Evolutionary conservation across 2,329 filamentous ascomycete genomes (phyloP), one percentile per base, ranked within the genome.

Genomic region (Pseudogymnoascus sp.): DNA sequence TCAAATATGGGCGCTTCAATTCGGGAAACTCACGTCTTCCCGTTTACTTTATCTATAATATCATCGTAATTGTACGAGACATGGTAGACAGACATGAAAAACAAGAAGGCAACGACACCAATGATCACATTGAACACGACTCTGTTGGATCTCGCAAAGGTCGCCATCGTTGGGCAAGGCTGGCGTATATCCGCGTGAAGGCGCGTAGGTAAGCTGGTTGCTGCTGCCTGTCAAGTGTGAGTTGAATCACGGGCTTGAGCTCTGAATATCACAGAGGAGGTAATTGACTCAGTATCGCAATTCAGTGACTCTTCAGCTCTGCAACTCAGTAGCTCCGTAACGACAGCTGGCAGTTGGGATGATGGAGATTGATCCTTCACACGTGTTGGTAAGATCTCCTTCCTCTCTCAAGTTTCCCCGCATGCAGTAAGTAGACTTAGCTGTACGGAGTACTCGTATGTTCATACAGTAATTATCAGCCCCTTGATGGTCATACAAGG

Each of bases 91-190:
- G 45, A 52, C 45, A 52, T 16, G 45, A 52, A 52, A 31, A 52
- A 52, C 45, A 52, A 52, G 45, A 52, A 52, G 23, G 23, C 25
- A 31, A 52, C 45, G n/a, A 52, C 45, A 28, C 45, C 25, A 52
- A 52, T 52, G 45, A 52, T 52, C 45, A 52, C 45, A 52, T 52
- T 52, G 45, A 52, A 52, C 45, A 52, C 45, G 23, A 52, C 45
- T 25, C 45, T 25, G 45, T 52, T 52, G 45, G 45, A 52, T 52
- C 45, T 52, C 45, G 45, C 45, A 52, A 52, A 52, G 23, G 45
- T 52, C 45, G 23, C 45, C 45, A 52, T 52, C 14, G 45, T 31
- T 31, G 45, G 25, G n/a, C 23, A 52, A 52, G 45, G 45, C 23
- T 52, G 45, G 43, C 23, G 43, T 31, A 52, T 52, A 52, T 52